phyloP scores from a whole-genome alignment of 345 rosid genomes.

The Stellera chamaejasme region DNA sequence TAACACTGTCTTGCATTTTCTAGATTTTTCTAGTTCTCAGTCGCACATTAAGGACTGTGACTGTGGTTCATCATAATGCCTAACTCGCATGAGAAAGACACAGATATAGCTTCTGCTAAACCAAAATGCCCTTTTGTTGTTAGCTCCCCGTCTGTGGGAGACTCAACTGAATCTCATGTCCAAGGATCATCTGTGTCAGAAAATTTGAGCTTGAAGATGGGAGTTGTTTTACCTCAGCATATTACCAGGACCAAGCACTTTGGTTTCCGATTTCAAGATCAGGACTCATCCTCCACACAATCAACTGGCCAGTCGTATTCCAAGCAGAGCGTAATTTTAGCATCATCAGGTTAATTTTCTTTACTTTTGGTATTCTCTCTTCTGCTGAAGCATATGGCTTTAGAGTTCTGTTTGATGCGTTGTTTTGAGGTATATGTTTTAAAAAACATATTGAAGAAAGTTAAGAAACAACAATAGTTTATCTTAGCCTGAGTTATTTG shows the following conservation, averaged over 20 bases:
- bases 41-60: constrained; percentile 2
- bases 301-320: constrained; percentile 62
- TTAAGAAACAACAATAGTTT: too few species aligned
- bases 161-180: constrained; percentile 24
- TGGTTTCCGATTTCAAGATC: constrained; percentile 48
- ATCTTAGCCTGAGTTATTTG: neutral
- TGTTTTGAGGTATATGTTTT: too few species aligned
- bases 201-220: constrained; percentile 40
- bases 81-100: constrained; percentile 32
- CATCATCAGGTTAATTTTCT: constrained; percentile 23
- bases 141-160: constrained; percentile 34
- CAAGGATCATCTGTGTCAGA: constrained; percentile 25
- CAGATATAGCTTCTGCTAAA: constrained; percentile 13
- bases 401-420: too few species aligned
- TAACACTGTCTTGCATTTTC: constrained; percentile 2
- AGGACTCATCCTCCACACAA: constrained; percentile 60
- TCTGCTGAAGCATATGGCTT: neutral
- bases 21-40: constrained; percentile 10
- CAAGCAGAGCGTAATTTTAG: constrained; percentile 26
- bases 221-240: constrained; percentile 30
- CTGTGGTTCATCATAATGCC: constrained; percentile 22
- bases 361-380: neutral
- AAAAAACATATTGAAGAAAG: too few species aligned
- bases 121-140: constrained; percentile 26
- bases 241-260: constrained; percentile 30